phyloP scores from a whole-genome alignment of 371 early-diverging fungal genomes.

The Blastocladiella emersonii region DNA sequence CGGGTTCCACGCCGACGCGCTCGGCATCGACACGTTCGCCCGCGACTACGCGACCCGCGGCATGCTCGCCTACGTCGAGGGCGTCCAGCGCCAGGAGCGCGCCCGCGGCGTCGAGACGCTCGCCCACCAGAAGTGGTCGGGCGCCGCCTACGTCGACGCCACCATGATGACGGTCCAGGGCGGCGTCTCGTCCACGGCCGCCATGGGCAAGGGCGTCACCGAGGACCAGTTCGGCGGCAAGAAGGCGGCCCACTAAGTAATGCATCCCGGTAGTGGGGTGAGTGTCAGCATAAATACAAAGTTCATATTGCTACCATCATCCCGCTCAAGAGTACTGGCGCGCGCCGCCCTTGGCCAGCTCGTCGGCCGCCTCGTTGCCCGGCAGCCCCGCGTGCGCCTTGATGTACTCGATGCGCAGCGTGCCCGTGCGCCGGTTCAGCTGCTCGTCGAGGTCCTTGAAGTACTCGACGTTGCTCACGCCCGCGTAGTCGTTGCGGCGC shows the following conservation, averaged over 20 bases:
- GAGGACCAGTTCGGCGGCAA: conserved; percentile 1
- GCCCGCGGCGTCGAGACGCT: conserved; percentile 81
- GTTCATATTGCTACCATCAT: too few species aligned
- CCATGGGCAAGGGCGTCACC: conserved; percentile 82
- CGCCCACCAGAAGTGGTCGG: conserved; percentile 97
- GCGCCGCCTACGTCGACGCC: conserved; percentile 86
- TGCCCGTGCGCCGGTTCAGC: not conserved
- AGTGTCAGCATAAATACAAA: too few species aligned
- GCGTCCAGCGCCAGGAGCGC: conserved; percentile 90
- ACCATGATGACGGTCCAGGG: conserved; percentile 84
- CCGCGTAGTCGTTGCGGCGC: not conserved
- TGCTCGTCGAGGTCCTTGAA: not conserved
- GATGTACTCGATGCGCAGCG: not conserved
- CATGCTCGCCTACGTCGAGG: conserved; percentile 89
- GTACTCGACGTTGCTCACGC: not conserved
- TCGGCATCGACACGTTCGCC: conserved; percentile 70
- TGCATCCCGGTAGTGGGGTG: not conserved
- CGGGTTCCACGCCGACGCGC: conserved; percentile 89
- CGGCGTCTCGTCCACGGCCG: conserved; percentile 89
- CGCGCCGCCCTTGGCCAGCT: not conserved
- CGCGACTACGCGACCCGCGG: conserved; percentile 74
- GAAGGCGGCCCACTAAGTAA: conserved; percentile 3
- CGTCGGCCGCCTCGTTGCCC: not conserved
- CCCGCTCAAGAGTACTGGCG: too few species aligned
- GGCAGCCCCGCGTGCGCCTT: not conserved